Evolutionary conservation across 208 protist species (phyloP), one percentile per base, ranked within the genome.

Genomic region (Naegleria lovaniensis): DNA sequence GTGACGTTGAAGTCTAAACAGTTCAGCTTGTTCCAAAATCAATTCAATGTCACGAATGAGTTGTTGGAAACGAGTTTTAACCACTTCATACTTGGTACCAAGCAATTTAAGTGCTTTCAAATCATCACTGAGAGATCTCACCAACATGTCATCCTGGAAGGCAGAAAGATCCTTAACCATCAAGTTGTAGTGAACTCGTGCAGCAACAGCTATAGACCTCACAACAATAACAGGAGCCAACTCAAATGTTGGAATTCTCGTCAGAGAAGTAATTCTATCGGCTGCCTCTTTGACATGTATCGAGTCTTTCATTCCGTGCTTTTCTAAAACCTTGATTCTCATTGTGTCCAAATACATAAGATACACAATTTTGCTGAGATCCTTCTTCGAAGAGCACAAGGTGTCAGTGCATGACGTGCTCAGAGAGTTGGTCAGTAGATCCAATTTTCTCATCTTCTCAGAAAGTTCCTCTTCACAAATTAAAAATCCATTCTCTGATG

Each of bases 391-490:
- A 0, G 67, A 79, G n/a, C 67, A 79, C 16, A 79, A 36, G 25
- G 16, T 79, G n/a, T 79, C 67, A 6, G 67, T 36, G n/a, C 67
- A 79, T 25, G 67, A 36, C 9, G 67, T 36, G 29, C 29, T 79
- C 6, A 79, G 1, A 36, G 67, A 79, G 7, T 25, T 29, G 9
- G 16, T 29, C 1, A 79, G 9, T 25, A 79, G 29, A 33, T 79
- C 67, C 7, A 79, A 33, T 79, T 79, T 79, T 79, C 25, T 79
- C 29, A 79, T 36, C 67, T 79, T 79, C n/a, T 79, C 67, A 15
- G 67, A 36, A 36, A 79, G 29, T 79, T 79, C 67, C n/a, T 79
- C 67, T 79, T 79, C 67, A 79, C 67, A 79, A 79, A 79, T n/a
- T 36, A 79, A 36, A 79, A 79, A 79, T 79, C 67, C 25, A 79